A percentile compares a stretch with the other conserved stretches of the same genome.
These are phyloP conservation scores for Citrus unshiu DNA, from an alignment of 345 rosid genomes.

Conservation along the genomic window DNA sequence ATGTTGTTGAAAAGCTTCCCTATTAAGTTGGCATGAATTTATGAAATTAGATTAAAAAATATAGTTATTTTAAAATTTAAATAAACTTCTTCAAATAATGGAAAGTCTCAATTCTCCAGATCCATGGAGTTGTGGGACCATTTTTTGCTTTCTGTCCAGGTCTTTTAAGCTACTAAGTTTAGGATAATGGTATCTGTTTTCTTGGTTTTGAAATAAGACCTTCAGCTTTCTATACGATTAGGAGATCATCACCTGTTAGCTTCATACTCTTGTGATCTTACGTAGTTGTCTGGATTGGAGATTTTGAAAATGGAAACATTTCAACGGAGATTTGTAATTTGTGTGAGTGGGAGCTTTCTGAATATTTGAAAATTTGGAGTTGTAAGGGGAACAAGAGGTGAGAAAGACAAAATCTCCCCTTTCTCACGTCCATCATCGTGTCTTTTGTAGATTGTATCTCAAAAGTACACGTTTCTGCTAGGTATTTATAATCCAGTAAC, in stretches of 20 bases:
- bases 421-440: not conserved
- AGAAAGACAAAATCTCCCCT: not conserved
- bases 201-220: not conserved
- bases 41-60: not conserved
- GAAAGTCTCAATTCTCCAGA: not conserved
- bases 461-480: not conserved
- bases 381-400: not conserved
- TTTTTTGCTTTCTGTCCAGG: not conserved
- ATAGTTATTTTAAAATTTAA: conserved; percentile 8
- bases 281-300: not conserved
- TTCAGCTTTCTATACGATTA: not conserved
- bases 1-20: conserved; percentile 6
- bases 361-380: not conserved
- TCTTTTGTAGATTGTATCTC: not conserved
- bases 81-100: not conserved
- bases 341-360: not conserved
- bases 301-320: not conserved
- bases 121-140: not conserved
- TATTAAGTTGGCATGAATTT: conserved; percentile 1
- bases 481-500: not conserved
- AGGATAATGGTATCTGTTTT: not conserved
- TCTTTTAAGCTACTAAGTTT: not conserved
- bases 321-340: not conserved
- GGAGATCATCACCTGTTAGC: not conserved
- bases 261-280: not conserved